phyloP scores from a whole-genome alignment of 495 filamentous ascomycete genomes.

The Penicillium malachiteum region DNA sequence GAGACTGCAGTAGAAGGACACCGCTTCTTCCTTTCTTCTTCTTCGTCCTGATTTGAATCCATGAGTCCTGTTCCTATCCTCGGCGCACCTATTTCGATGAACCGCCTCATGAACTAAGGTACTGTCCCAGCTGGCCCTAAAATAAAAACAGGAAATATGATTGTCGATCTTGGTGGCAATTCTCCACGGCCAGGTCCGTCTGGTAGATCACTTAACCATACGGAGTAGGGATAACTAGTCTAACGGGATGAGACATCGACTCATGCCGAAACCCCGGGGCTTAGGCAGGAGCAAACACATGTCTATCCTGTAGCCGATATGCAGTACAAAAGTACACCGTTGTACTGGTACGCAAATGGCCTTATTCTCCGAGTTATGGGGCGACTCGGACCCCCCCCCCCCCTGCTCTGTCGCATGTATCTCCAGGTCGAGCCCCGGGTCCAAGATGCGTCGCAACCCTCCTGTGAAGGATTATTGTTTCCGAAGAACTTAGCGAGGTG shows the following conservation, averaged over 20 bases:
- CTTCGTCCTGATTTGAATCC: too few species aligned
- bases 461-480: not conserved
- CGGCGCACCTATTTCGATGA: too few species aligned
- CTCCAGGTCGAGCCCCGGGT: not conserved
- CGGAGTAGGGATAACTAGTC: not conserved
- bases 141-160: not conserved
- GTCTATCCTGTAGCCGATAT: not conserved
- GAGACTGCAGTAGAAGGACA: too few species aligned
- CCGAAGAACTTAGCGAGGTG: constrained; percentile 10
- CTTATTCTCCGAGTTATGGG: not conserved
- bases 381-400: not conserved
- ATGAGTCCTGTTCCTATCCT: too few species aligned
- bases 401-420: not conserved
- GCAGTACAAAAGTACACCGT: not conserved
- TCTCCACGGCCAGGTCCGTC: not conserved
- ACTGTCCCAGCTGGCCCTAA: too few species aligned
- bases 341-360: not conserved
- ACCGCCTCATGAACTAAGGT: too few species aligned
- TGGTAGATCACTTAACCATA: not conserved
- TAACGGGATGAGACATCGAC: too few species aligned
- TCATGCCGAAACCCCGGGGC: not conserved
- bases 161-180: constrained; percentile 2
- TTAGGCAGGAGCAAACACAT: not conserved
- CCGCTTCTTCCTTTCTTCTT: too few species aligned
- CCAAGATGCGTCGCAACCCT: not conserved